Evolutionary conservation across 2,329 filamentous ascomycete genomes (phyloP).

Genomic region (Clarireedia homoeocarpa): DNA sequence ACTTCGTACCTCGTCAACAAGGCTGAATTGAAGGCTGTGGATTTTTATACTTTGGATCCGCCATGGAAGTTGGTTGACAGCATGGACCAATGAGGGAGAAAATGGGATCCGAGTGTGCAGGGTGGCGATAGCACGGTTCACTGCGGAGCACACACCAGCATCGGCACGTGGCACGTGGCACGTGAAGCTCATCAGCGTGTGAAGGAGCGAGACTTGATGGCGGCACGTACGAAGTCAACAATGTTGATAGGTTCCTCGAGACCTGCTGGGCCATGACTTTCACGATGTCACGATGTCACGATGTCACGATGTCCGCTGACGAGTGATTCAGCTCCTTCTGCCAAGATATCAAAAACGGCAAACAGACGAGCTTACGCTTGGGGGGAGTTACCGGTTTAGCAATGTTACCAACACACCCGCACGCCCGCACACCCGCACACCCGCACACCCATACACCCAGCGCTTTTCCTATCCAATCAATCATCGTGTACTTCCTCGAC

Average conservation of each 20-base stretch:
- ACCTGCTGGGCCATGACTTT: too few species aligned
- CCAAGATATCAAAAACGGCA: background rate
- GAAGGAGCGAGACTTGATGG: too few species aligned
- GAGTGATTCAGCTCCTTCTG: background rate
- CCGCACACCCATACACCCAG: background rate
- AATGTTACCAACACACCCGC: background rate
- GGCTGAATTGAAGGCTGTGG: conserved; percentile 6
- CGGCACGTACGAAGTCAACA: too few species aligned
- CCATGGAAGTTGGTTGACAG: background rate
- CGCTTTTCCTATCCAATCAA: background rate
- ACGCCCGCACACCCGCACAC: too few species aligned
- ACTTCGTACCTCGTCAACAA: conserved; percentile 8
- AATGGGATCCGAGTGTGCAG: background rate
- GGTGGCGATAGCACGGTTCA: background rate
- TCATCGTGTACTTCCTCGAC: background rate
- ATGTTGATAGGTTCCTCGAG: too few species aligned
- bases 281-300: background rate
- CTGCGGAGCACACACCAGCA: background rate
- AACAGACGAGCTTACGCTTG: background rate
- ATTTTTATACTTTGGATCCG: background rate
- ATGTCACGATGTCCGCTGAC: too few species aligned
- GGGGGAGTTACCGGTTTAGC: background rate
- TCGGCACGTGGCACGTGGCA: too few species aligned
- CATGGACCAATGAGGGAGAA: conserved; percentile 4
- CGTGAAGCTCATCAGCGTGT: too few species aligned